Evolutionary conservation across 2,329 filamentous ascomycete species (phyloP).

Genomic region (Neofusicoccum laricinum): DNA sequence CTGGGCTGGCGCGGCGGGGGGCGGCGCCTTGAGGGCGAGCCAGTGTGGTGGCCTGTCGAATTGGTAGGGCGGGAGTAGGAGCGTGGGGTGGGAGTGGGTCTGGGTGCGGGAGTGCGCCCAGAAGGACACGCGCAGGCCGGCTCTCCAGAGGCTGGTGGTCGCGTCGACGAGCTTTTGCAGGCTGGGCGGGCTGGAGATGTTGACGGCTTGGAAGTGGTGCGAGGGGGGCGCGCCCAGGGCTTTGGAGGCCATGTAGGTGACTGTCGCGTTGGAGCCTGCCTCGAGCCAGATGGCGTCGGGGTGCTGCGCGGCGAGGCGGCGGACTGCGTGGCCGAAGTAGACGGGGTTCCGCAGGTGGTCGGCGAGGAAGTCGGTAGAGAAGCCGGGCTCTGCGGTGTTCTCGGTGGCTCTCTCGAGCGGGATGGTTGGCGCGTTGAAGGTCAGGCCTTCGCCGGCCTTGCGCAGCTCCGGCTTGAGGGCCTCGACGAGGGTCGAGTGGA

Average conservation of each 20-base stretch:
- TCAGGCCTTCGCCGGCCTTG: slow-evolving; percentile 26
- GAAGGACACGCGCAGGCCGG: neutral
- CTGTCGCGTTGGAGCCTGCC: slow-evolving; percentile 26
- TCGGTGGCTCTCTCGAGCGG: slow-evolving; percentile 29
- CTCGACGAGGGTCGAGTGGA: slow-evolving; percentile 46
- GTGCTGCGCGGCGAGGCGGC: slow-evolving; percentile 18
- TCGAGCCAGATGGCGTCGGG: slow-evolving; percentile 31
- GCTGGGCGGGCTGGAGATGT: neutral
- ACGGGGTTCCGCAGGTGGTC: slow-evolving; percentile 27
- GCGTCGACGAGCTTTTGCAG: neutral
- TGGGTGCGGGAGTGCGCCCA: neutral
- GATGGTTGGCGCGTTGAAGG: slow-evolving; percentile 34
- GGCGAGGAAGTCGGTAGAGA: slow-evolving; percentile 22
- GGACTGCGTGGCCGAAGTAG: slow-evolving; percentile 21
- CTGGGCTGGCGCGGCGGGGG: too few relatives aligned
- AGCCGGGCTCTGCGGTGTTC: slow-evolving; percentile 1
- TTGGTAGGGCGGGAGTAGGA: slow-evolving; percentile 14
- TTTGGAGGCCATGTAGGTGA: slow-evolving; percentile 16
- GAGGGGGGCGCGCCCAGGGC: neutral
- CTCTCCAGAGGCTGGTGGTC: neutral
- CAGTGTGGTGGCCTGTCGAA: slow-evolving; percentile 16
- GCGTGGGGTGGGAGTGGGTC: neutral
- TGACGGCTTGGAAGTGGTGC: slow-evolving; percentile 6
- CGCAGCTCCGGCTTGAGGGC: slow-evolving; percentile 22
- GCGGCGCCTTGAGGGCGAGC: neutral